phyloP scores from a whole-genome alignment of 352 stramenopile species.

The Phytophthora uliginosa region DNA sequence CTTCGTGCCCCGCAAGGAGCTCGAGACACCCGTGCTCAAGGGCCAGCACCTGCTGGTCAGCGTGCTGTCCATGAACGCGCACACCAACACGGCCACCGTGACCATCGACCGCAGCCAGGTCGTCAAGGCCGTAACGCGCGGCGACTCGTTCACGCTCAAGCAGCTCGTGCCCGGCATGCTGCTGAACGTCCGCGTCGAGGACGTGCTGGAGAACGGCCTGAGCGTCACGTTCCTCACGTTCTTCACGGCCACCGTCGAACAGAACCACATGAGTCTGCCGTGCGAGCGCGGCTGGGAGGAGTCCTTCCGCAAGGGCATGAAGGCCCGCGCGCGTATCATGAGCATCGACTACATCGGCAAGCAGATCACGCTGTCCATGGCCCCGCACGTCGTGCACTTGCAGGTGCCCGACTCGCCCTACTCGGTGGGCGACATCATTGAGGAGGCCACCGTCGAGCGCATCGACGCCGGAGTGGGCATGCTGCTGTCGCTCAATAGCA shows the following conservation, averaged over 20 bases:
- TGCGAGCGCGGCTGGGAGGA: conserved; percentile 80
- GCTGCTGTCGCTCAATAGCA: conserved; percentile 79
- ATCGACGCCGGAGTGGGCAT: conserved; percentile 91
- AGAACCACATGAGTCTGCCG: conserved; percentile 91
- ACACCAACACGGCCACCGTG: conserved; percentile 83
- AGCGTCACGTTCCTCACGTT: conserved; percentile 92
- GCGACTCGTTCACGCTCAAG: conserved; percentile 88
- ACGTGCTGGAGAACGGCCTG: conserved; percentile 88
- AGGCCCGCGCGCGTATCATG: conserved; percentile 88
- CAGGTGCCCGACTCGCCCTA: conserved; percentile 61
- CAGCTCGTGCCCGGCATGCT: conserved; percentile 95
- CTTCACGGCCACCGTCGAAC: conserved; percentile 89
- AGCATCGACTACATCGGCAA: conserved; percentile 83
- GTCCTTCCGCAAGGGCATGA: conserved; percentile 85
- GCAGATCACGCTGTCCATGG: conserved; percentile 86
- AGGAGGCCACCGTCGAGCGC: conserved; percentile 77
- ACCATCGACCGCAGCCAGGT: conserved; percentile 69
- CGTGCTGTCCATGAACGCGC: conserved; percentile 77
- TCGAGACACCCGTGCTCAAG: conserved; percentile 50
- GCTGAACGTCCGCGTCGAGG: conserved; percentile 93
- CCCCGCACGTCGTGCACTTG: conserved; percentile 89
- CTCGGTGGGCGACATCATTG: conserved; percentile 79
- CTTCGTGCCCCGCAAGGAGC: conserved; percentile 84
- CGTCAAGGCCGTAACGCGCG: conserved; percentile 85
- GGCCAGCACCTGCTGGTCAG: conserved; percentile 81